Evolutionary conservation across 192 early-diverging fungal genomes (phyloP), one percentile per base, ranked within the genome.

Genomic region (Phlyctochytrium planicorne): DNA sequence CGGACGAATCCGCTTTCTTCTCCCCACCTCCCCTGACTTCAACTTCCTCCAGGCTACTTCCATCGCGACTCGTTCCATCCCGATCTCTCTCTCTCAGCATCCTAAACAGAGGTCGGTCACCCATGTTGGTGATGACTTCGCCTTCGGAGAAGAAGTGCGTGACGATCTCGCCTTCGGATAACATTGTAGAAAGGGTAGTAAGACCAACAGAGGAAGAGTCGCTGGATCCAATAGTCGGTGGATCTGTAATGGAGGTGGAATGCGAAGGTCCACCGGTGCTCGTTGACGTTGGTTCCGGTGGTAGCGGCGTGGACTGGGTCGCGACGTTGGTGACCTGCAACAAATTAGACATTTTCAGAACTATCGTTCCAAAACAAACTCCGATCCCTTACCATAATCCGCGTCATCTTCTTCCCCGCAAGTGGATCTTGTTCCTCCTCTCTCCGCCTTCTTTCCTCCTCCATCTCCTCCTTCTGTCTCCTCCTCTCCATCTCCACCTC

Each of bases 91-190:
- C 68, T 2, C 24, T 4, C 3, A 29, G 31, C 23, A 47, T 4
- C 0, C 31, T 0, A 1, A 29, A 56, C 2, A 30, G 30, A 14
- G 35, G 61, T 31, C 60, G 20, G 23, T 53, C 50, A 0, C 30
- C 62, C 20, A 59, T 20, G 57, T 71, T 55, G 25, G 12, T n/a
- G 56, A 71, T 53, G 36, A 71, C 30, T 65, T 71, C 62, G 1
- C 62, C 62, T 25, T 71, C 69, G 32, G 62, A 64, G 37, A 67
- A 69, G 60, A 74, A 62, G 16, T 74, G 66, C 2, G 73, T 69
- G 34, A 74, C 30, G 6, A 74, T 31, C 34, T 74, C 73, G 20
- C 73, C 73, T 20, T 74, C 73, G 12, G 73, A 74, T 3, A 65
- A 29, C 62, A 69, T 55, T 16, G 67, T 69, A 23, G 73, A 74